Percentiles rank a stretch among this genome's conserved stretches.
Conservation (phyloP, 495 filamentous ascomycete species). For the Neurospora africana region DNA sequence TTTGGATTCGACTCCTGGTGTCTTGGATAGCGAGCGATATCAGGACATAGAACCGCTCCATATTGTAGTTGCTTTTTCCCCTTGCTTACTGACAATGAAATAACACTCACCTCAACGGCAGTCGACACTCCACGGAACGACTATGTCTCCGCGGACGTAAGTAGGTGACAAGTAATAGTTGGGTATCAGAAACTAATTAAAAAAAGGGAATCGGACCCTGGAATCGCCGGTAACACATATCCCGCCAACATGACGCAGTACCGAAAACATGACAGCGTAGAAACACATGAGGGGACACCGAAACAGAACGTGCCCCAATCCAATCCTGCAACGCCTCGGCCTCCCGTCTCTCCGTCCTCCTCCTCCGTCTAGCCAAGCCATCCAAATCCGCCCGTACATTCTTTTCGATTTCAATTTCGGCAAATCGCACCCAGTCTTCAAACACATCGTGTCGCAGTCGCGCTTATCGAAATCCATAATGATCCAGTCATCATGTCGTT, state of each 20-base stretch:
- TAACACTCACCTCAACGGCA: background rate
- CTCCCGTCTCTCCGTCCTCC: background rate
- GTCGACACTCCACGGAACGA: background rate
- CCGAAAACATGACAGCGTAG: slow-evolving; percentile 1
- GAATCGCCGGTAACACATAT: slow-evolving; percentile 7
- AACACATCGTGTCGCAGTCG: background rate
- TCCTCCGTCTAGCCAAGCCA: background rate
- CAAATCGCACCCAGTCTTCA: background rate
- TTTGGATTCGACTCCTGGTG: background rate
- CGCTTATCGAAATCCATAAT: background rate
- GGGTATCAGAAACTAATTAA: slow-evolving; percentile 5
- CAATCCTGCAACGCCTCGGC: background rate
- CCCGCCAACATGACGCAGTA: background rate
- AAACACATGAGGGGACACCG: background rate
- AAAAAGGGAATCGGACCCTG: slow-evolving; percentile 1
- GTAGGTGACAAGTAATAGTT: slow-evolving; percentile 9
- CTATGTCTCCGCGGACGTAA: background rate
- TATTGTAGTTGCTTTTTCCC: background rate
- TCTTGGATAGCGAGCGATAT: background rate
- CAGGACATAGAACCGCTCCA: background rate
- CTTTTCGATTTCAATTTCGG: background rate
- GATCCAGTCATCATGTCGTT: background rate
- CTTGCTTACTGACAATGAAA: background rate
- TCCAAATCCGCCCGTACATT: background rate
- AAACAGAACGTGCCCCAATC: background rate